Conservation (phyloP, 371 early-diverging fungal genomes). For the Mucor circinelloides region DNA sequence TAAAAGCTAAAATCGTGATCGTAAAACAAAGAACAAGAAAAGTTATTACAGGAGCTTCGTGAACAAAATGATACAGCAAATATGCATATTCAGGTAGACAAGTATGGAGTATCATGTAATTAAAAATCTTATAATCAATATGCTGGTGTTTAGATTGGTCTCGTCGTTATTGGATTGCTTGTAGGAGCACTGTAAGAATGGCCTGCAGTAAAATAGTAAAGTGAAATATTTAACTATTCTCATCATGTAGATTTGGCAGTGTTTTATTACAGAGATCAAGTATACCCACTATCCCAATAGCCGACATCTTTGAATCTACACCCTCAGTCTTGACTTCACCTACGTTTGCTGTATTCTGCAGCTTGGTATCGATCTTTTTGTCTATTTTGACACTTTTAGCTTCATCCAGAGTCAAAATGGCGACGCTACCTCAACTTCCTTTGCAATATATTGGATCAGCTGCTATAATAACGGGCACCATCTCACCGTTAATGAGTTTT, state of each 20-base stretch:
- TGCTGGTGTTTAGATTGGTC: constrained; percentile 23
- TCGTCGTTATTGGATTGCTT: constrained; percentile 26
- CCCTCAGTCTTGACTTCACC: background rate
- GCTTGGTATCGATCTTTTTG: constrained; percentile 2
- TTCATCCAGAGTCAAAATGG: background rate
- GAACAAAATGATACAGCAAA: constrained; percentile 39
- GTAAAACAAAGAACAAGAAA: constrained; percentile 33
- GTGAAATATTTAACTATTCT: background rate
- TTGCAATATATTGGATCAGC: background rate
- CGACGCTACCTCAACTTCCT: background rate
- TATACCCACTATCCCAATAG: constrained; percentile 24
- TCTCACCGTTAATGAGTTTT: constrained; percentile 22
- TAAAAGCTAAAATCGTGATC: no score
- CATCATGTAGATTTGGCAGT: constrained; percentile 23
- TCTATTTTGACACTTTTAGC: constrained; percentile 19
- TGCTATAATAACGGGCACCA: constrained; percentile 9
- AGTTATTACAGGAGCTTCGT: constrained; percentile 33
- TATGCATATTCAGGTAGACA: constrained; percentile 29
- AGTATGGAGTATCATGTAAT: background rate
- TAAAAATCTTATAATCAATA: background rate
- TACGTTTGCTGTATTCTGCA: background rate
- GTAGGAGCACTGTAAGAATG: constrained; percentile 29
- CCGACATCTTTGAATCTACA: constrained; percentile 25
- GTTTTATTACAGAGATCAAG: constrained; percentile 8
- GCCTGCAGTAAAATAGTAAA: background rate